phyloP scores from a whole-genome alignment of 176 grass and related monocot genomes.

The Aechmea fasciata region DNA sequence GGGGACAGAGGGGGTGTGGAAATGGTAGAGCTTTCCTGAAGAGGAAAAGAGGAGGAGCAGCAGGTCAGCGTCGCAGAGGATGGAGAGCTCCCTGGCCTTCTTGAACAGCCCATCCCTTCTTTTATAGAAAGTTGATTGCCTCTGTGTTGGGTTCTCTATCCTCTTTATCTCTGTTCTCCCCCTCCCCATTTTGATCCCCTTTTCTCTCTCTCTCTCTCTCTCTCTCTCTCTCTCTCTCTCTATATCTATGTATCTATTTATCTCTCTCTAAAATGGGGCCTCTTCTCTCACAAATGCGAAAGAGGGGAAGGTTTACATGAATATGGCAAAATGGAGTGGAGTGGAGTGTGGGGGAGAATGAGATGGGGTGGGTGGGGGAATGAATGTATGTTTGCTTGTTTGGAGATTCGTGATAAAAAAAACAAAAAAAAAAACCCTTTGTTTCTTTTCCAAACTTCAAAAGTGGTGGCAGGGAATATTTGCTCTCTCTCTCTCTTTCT shows the following conservation, averaged over 20 bases:
- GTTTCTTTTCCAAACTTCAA: background rate
- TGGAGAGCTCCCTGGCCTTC: conserved; percentile 89
- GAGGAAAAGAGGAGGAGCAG: conserved; percentile 98
- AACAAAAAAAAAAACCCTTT: background rate
- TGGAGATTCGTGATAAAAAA: background rate
- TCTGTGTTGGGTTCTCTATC: conserved; percentile 89
- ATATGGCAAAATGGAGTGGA: conserved; percentile 35
- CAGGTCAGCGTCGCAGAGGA: conserved; percentile 96
- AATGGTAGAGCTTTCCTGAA: conserved; percentile 95
- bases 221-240: conserved; percentile 4
- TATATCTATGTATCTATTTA: background rate
- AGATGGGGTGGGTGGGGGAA: conserved; percentile 14
- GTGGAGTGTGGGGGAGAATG: background rate
- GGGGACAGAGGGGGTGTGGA: conserved; percentile 70
- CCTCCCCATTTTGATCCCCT: conserved; percentile 47
- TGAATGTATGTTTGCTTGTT: background rate
- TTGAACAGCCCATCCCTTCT: conserved; percentile 96
- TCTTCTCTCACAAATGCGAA: conserved; percentile 7
- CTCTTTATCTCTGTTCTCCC: conserved; percentile 97
- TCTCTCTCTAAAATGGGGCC: background rate
- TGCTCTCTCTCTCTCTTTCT: no score
- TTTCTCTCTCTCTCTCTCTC: background rate
- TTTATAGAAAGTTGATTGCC: conserved; percentile 99
- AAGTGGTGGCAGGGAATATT: background rate
- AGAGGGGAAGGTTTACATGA: conserved; percentile 30